phyloP scores from a whole-genome alignment of 2,329 filamentous ascomycete genomes.

The Ambrosiella cleistominuta region DNA sequence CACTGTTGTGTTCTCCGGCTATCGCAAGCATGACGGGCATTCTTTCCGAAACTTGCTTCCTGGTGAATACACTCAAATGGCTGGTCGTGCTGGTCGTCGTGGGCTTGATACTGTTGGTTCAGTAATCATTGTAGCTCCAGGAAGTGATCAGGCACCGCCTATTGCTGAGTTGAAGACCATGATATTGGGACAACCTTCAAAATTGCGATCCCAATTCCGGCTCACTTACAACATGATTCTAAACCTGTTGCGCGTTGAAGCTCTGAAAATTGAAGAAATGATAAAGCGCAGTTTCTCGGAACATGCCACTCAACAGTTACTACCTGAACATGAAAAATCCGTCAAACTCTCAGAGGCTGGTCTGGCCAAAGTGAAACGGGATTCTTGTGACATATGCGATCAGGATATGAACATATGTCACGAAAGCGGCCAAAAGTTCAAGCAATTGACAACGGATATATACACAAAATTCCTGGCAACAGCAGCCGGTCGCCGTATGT shows the following conservation, averaged over 20 bases:
- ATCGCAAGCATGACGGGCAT: constrained; percentile 88
- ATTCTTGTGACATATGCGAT: constrained; percentile 69
- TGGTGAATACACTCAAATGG: constrained; percentile 98
- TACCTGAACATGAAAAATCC: constrained; percentile 90
- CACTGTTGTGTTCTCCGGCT: constrained; percentile 94
- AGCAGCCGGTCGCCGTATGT: constrained; percentile 67
- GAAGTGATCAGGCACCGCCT: constrained; percentile 71
- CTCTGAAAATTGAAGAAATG: constrained; percentile 98
- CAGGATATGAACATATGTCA: constrained; percentile 65
- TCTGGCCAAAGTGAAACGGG: constrained; percentile 74
- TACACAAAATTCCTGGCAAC: constrained; percentile 62
- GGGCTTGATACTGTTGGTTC: constrained; percentile 84
- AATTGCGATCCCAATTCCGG: constrained; percentile 87
- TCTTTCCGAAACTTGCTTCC: constrained; percentile 79
- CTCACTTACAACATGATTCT: constrained; percentile 99
- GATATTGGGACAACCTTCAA: constrained; percentile 90
- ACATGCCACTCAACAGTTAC: constrained; percentile 82
- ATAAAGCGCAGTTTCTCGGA: constrained; percentile 99
- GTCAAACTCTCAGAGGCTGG: constrained; percentile 85
- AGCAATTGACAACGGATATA: constrained; percentile 61
- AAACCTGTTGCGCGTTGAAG: constrained; percentile 85
- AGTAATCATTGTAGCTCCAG: constrained; percentile 81
- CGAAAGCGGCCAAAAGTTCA: constrained; percentile 62
- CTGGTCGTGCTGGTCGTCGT: constrained; percentile 79
- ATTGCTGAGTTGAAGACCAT: constrained; percentile 71